Base-by-base conservation (phyloP, 2,329 filamentous ascomycete species). In the Arthrobotrys conoides region DNA sequence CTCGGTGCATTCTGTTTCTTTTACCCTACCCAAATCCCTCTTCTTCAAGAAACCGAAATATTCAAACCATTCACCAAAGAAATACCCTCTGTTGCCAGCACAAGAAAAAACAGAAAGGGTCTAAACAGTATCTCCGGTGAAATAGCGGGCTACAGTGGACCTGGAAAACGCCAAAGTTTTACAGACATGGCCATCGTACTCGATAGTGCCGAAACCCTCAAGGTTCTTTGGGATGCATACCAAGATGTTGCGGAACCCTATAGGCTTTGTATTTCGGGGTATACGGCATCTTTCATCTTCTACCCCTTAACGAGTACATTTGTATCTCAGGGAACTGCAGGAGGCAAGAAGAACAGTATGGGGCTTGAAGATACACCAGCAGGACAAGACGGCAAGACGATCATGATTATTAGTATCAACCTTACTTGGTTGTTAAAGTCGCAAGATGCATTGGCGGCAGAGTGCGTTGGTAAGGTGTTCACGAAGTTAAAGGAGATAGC, bases 391-490 rank as follows among this genome's bases (percentile, higher is more conserved):
- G 73, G 73, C 3, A 48, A 71, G 30, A 77, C 73, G 5, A 68
- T 77, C n/a, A 77, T 77, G 73, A 77, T 77, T 30, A 41, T 77
- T 16, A 67, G 73, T 27, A 77, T 77, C n/a, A 71, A 71, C 27
- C 67, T 77, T 3, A 66, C 73, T 10, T 77, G 73, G 73, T 5
- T n/a, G 6, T 24, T 36, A 14, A 18, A 46, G 33, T 14, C 24
- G 20, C 67, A 77, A 12, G 73, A 77, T 36, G 46, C 9, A 12
- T 6, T 61, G 38, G 73, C 73, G 33, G 61, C 59, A 12, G 53
- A 61, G 20, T 71, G 59, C n/a, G 73, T 71, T 2, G 51, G 63
- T 24, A 38, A 36, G 44, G 61, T 36, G 20, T 63, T 77, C 5
- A 61, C 67, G 20, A 61, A 18, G 16, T 33, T 77, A 48, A 66